phyloP scores from a whole-genome alignment of 2,329 filamentous ascomycete genomes.

The Fusarium poae region DNA sequence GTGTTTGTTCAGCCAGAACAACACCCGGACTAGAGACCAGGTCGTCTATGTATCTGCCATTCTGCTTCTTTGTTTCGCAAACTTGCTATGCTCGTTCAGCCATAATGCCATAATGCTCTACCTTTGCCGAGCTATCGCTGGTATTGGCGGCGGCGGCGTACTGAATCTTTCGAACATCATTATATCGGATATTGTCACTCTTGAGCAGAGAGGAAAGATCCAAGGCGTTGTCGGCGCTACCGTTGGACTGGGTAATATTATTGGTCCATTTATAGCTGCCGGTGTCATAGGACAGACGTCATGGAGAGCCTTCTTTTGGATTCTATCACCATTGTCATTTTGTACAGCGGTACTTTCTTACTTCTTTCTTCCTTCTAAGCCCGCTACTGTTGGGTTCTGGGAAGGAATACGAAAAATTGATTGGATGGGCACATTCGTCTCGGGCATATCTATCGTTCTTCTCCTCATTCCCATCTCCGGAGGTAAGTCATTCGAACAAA shows the following conservation, averaged over 20 bases:
- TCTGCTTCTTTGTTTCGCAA: rapidly evolving
- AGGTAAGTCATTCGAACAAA: neutral
- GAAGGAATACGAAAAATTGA: neutral
- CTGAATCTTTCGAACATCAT: slow-evolving; percentile 1
- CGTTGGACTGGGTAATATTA: neutral
- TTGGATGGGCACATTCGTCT: neutral
- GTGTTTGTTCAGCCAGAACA: too few species aligned
- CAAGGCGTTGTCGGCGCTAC: neutral
- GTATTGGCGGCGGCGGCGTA: slow-evolving; percentile 1
- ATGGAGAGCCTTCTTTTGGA: slow-evolving; percentile 3
- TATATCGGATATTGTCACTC: neutral
- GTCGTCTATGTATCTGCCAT: neutral
- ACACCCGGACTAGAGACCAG: too few species aligned
- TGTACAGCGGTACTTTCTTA: rapidly evolving
- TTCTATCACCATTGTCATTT: neutral
- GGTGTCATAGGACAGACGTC: neutral
- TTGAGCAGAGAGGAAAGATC: neutral
- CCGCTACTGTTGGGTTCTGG: neutral
- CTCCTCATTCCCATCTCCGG: slow-evolving; percentile 1
- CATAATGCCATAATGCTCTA: slow-evolving; percentile 7
- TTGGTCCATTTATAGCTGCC: slow-evolving; percentile 3
- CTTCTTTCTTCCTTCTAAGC: slow-evolving; percentile 1
- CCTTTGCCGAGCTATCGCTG: neutral
- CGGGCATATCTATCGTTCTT: neutral
- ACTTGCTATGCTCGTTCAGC: neutral